Base-by-base conservation (phyloP, 345 rosid species). In the Sapria himalayana region DNA sequence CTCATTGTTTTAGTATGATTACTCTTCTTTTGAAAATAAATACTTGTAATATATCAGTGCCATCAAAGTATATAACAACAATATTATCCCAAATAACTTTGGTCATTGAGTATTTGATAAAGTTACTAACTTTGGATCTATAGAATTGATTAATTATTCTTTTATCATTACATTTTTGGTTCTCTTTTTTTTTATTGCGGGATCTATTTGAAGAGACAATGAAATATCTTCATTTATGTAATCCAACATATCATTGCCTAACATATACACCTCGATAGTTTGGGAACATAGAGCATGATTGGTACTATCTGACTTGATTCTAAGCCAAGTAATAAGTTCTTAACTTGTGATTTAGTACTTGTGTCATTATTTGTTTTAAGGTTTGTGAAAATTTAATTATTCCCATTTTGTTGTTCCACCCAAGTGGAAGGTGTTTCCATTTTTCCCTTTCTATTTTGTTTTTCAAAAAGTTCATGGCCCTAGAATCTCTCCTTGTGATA, bases 101-200 rank as follows among this genome's bases (percentile, higher is more conserved):
- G 0, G 41, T 15, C 0, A 32, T 46, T 1, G 32, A 16, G 7
- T 10, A 35, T 1, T 1, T 29, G 8, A 20, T 46, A 7, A 46
- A 35, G 3, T 35, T 46, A 1, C 41, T 5, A 46, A 17, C 0
- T 15, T 5, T 1, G 0, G 15, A 0, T 46, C 42, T 25, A 46
- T 23, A 0, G 42, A 46, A n/a, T 35, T 46, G n/a, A 46, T 46
- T 3, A 46, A 9, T 34, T 42, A 46, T 1, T 42, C 23, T 2
- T 46, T 36, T 0, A 46, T n/a, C 2, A 46, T 24, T 4, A 18
- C 16, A 36, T 46, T 36, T 0, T 35, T 16, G 1, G 24, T 46
- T 0, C 23, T 0, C 24, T 24, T 34, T 22, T 16, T 46, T 3
- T 3, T 3, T 2, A 21, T 34, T 0, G 42, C 0, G 1, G 22